phyloP scores from a whole-genome alignment of 371 early-diverging fungal species.

The Mucor indicus region DNA sequence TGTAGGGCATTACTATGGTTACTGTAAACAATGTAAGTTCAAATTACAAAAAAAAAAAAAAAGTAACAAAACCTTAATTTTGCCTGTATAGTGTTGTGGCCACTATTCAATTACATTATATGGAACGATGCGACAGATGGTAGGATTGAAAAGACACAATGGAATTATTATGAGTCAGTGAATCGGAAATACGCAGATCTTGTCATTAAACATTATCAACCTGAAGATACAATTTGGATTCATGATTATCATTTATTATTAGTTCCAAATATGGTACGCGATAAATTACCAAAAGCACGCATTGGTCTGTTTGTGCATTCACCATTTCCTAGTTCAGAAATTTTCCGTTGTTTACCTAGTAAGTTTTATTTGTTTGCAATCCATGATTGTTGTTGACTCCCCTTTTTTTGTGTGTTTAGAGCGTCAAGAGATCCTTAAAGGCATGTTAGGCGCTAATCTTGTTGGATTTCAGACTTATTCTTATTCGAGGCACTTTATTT shows the following conservation, averaged over 20 bases:
- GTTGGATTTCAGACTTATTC: conserved; percentile 96
- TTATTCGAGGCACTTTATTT: conserved; percentile 94
- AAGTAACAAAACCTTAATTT: conserved; percentile 24
- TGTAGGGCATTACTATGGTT: conserved; percentile 83
- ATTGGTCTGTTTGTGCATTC: conserved; percentile 98
- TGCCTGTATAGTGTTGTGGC: conserved; percentile 81
- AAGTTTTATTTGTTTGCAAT: conserved; percentile 79
- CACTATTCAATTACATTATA: conserved; percentile 91
- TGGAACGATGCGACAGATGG: conserved; percentile 79
- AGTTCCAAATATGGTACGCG: conserved; percentile 83
- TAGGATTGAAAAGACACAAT: conserved; percentile 66
- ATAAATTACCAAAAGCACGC: conserved; percentile 71
- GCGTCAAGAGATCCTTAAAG: conserved; percentile 87
- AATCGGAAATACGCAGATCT: conserved; percentile 82
- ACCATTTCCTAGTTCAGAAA: conserved; percentile 93
- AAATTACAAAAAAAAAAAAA: conserved; percentile 1
- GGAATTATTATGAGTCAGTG: conserved; percentile 82
- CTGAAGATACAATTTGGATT: conserved; percentile 96
- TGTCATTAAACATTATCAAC: conserved; percentile 66
- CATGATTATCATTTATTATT: conserved; percentile 98
- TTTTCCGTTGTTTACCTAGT: conserved; percentile 91
- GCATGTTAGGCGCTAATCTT: conserved; percentile 88
- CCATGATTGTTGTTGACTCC: conserved; percentile 96
- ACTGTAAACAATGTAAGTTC: conserved; percentile 80
- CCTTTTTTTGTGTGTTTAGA: conserved; percentile 83